Evolutionary conservation across 371 early-diverging fungal species (phyloP), one percentile per base, ranked within the genome.

Genomic region (Mortierella sp.): DNA sequence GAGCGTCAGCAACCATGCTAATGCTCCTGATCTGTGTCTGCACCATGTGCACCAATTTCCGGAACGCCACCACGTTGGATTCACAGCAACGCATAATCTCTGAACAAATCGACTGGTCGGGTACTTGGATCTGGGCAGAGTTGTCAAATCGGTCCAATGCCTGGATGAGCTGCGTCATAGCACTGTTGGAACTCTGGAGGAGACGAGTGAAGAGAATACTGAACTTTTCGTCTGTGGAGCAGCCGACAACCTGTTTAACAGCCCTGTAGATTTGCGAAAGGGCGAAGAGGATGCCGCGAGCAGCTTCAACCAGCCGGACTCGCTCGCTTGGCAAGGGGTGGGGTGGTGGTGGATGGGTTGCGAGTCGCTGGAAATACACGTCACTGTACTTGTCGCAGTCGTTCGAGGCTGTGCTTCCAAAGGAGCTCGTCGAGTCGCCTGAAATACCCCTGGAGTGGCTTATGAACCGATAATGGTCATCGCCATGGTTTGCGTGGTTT

Each of bases 1-100:
- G 90, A 0, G 88, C 78, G 63, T 93, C 93, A 19, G 80, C 82
- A 8, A 76, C 63, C 21, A 77, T 63, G 42, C 82, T 79, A 48
- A 87, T 83, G 58, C 47, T 80, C 57, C 78, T 75, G 52, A 87
- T 76, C 57, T 87, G 83, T 38, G 75, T 60, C 60, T 87, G 87
- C 5, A 87, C 81, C 70, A 80, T 48, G 63, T 73, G 76, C n/a
- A 87, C 87, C 38, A 87, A 76, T 45, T 77, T 80, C 52, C 79
- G 50, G 72, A 87, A 87, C 7, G 76, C 76, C 44, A 28, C 76
- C 5, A 87, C 84, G 47, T 84, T 87, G 7, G 80, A 79, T 24
- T 81, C 83, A 58, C 87, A 87, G 14, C 81, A 79, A 3, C 84
- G 81, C 76, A 87, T 55, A 28, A 87, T 60, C 54, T 87, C 87